Base-by-base conservation (phyloP, 2,329 filamentous ascomycete species). In the Grosmannia clavigera region DNA sequence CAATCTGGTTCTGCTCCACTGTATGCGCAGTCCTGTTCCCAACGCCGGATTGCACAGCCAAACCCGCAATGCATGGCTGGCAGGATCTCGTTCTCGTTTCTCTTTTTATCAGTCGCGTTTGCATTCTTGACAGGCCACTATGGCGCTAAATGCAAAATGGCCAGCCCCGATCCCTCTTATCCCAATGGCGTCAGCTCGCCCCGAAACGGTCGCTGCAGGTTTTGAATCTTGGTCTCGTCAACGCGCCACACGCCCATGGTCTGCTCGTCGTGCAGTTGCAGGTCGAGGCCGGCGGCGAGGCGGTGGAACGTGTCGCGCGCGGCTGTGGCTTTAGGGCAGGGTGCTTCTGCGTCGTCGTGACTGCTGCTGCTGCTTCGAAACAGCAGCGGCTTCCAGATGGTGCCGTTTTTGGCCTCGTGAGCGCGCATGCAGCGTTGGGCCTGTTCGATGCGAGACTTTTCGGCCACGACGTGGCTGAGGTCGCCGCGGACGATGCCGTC, bases 401-500 rank as follows among this genome's bases (percentile, higher is more conserved):
- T 66, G 6, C 75, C 75, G 43, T 68, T 67, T 16, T 78, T 78
- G 65, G 81, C 81, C 70, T 94, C 89, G 59, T 80, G 73, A 66
- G 81, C 82, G 62, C 91, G 81, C 75, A 92, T 77, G 62, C 86
- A 83, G 16, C 91, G 80, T 74, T 96, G 91, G 33, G 83, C 82
- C 67, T 92, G 86, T 71, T 96, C 91, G 60, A 96, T 88, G 68
- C 85, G 84, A 9, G 81, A 82, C 75, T 96, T 96, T 68, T 91
- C 86, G 0, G 73, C 72, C 0, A 82, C 81, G 0, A 87, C 88
- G 6, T 78, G 76, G 60, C 90, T 83, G 80, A 92, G 87, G 68
- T 96, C 86, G 29, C 87, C 87, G 61, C 77, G 78, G n/a, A 77
- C 73, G 61, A 96, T 87, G 29, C 84, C 88, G 3, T 79, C 77